Evolutionary conservation across 768 basidiomycete genomes (phyloP).

Genomic region (Dioszegia hungarica): DNA sequence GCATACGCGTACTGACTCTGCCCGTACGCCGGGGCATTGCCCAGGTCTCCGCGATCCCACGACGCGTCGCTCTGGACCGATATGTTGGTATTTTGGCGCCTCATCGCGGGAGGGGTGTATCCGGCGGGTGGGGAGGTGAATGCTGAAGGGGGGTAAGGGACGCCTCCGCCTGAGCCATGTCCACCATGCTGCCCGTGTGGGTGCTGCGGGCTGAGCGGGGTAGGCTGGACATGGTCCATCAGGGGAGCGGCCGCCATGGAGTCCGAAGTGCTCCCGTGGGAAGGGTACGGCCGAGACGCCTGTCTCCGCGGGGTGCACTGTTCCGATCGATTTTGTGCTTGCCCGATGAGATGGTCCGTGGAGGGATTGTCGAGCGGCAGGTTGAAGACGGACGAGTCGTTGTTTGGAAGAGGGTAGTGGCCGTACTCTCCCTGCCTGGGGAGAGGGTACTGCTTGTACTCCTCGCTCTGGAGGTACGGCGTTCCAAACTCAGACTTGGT

Average conservation of each 20-base stretch:
- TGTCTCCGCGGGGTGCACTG: conserved; percentile 14
- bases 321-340: conserved; percentile 16
- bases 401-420: conserved; percentile 27
- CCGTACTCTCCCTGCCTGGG: conserved; percentile 11
- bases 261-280: neutral
- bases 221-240: conserved; percentile 23
- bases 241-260: conserved; percentile 8
- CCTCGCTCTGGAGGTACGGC: neutral
- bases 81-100: conserved; percentile 8
- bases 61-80: conserved; percentile 6
- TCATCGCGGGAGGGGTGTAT: conserved; percentile 29
- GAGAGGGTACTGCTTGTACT: conserved; percentile 1
- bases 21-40: neutral
- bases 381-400: conserved; percentile 16
- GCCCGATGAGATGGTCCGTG: conserved; percentile 32
- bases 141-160: conserved; percentile 39
- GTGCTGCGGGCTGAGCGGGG: conserved; percentile 2
- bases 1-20: neutral
- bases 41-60: neutral
- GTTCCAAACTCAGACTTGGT: conserved; percentile 22
- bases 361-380: conserved; percentile 34
- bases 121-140: conserved; percentile 38
- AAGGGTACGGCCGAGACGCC: conserved; percentile 17
- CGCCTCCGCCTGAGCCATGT: neutral
- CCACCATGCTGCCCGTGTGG: too few relatives aligned